Evolutionary conservation across 371 early-diverging fungal species (phyloP).

Genomic region (Capillidium rhysosporum): DNA sequence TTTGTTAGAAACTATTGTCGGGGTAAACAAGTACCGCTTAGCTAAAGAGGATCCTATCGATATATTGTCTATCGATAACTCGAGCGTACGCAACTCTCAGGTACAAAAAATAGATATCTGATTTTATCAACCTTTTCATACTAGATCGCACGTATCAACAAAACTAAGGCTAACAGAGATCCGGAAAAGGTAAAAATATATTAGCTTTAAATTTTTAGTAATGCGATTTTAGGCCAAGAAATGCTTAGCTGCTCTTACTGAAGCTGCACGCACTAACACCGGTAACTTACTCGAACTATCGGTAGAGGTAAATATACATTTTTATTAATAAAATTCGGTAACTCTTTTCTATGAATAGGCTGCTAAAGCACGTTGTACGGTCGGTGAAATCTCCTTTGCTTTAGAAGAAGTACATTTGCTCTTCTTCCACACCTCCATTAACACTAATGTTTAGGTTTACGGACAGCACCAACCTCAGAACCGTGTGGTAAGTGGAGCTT

Average conservation of each 20-base stretch:
- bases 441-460: constrained; percentile 19
- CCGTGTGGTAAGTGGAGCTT: constrained; percentile 62
- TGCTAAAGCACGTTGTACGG: constrained; percentile 47
- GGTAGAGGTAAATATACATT: constrained; percentile 17
- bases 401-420: constrained; percentile 28
- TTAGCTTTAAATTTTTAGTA: not conserved
- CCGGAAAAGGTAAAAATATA: constrained; percentile 13
- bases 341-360: constrained; percentile 25
- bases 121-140: not conserved
- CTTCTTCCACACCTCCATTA: not conserved
- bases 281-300: constrained; percentile 46
- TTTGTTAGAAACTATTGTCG: constrained; percentile 48
- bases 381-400: constrained; percentile 65
- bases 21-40: constrained; percentile 66
- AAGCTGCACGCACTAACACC: constrained; percentile 29
- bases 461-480: constrained; percentile 58
- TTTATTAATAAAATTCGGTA: not conserved
- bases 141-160: constrained; percentile 26
- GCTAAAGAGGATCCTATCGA: constrained; percentile 44
- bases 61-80: constrained; percentile 60
- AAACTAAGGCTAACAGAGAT: constrained; percentile 28
- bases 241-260: constrained; percentile 34
- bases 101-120: not conserved
- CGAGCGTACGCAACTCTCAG: constrained; percentile 39
- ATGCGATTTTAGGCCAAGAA: constrained; percentile 16